Conservation (phyloP, 495 filamentous ascomycete species). For the Coniosporium apollinis region DNA sequence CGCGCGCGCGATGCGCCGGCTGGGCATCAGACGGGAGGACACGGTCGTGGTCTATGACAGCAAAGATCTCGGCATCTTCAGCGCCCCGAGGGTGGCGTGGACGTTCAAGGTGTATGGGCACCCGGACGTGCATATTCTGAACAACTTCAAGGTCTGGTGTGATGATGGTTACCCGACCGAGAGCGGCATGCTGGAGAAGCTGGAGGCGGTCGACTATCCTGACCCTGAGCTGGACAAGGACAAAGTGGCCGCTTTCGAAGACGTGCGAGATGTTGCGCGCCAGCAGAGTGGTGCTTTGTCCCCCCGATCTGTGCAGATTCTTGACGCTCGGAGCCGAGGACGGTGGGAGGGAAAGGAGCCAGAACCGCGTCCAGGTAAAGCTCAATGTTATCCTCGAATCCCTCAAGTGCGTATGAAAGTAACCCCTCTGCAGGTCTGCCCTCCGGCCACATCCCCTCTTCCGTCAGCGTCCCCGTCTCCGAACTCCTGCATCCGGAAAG, state of each 20-base stretch:
- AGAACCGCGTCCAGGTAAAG: slow-evolving; percentile 55
- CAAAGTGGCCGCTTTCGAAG: slow-evolving; percentile 54
- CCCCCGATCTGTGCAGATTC: slow-evolving; percentile 62
- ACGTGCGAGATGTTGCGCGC: slow-evolving; percentile 58
- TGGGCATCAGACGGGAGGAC: slow-evolving; percentile 77
- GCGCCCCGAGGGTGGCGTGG: slow-evolving; percentile 84
- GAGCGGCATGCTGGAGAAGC: slow-evolving; percentile 42
- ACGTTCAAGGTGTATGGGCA: slow-evolving; percentile 84
- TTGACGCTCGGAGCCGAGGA: slow-evolving; percentile 71
- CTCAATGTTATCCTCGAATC: not conserved
- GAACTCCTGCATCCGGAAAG: slow-evolving; percentile 66
- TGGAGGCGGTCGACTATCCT: slow-evolving; percentile 36
- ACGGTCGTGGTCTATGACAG: slow-evolving; percentile 87
- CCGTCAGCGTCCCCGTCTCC: slow-evolving; percentile 66
- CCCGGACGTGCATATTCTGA: slow-evolving; percentile 71
- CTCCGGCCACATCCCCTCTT: slow-evolving; percentile 82
- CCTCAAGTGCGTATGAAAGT: not conserved
- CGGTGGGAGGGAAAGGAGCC: slow-evolving; percentile 71
- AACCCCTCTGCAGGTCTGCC: slow-evolving; percentile 36
- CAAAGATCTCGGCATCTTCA: slow-evolving; percentile 78
- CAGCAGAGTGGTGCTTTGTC: slow-evolving; percentile 59
- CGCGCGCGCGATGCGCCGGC: slow-evolving; percentile 66
- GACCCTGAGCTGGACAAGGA: slow-evolving; percentile 35
- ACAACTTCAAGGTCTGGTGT: slow-evolving; percentile 88
- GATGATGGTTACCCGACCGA: slow-evolving; percentile 66